phyloP scores from a whole-genome alignment of 1,284 basidiomycete species.

The Ceratobasidium sp. region DNA sequence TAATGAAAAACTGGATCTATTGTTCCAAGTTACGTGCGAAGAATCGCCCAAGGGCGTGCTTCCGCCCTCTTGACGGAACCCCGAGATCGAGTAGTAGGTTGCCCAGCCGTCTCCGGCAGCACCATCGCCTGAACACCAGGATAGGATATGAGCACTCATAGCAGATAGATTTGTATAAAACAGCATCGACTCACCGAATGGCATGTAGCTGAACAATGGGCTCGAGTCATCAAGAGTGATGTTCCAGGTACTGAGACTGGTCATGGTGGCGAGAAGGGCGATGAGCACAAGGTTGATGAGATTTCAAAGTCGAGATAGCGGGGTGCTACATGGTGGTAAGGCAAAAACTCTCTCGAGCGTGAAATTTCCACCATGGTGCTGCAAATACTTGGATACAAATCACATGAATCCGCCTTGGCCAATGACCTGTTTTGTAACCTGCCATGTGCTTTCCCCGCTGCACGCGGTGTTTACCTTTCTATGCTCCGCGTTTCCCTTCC shows the following conservation, averaged over 20 bases:
- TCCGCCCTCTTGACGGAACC: conserved; percentile 8
- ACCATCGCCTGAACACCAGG: not conserved
- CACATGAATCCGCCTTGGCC: too few species aligned
- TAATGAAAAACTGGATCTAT: not conserved
- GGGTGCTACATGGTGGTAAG: too few species aligned
- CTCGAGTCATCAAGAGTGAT: conserved; percentile 7
- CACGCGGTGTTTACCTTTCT: too few species aligned
- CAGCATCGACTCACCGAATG: not conserved
- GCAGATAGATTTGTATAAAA: too few species aligned
- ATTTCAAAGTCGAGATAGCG: too few species aligned
- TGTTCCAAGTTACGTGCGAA: conserved; percentile 22
- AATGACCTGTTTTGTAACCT: too few species aligned
- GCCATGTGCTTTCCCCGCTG: too few species aligned
- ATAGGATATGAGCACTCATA: not conserved
- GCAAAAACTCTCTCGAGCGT: too few species aligned
- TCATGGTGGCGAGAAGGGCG: not conserved
- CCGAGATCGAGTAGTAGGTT: conserved; percentile 9
- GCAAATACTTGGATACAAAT: too few species aligned
- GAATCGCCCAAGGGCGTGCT: not conserved
- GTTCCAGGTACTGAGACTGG: not conserved
- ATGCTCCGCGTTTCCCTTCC: too few species aligned
- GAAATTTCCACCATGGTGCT: too few species aligned
- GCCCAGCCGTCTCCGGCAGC: conserved; percentile 14
- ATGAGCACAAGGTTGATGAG: too few species aligned
- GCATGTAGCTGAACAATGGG: not conserved